phyloP scores from a whole-genome alignment of 164 flowering plant genomes.

The Liquidambar formosana region DNA sequence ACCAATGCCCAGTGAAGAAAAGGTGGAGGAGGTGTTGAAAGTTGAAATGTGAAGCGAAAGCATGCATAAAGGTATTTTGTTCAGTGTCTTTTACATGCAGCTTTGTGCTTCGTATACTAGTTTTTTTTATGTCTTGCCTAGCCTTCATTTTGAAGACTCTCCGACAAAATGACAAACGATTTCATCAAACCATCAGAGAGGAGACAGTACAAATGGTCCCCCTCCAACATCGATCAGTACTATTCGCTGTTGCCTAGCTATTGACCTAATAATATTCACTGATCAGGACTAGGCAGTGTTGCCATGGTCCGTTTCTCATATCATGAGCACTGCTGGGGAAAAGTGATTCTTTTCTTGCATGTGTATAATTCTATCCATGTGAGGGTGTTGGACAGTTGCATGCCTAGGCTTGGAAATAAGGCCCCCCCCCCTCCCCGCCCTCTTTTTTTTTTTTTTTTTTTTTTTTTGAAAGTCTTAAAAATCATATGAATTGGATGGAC shows the following conservation, averaged over 20 bases:
- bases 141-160: neutral
- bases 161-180: slow-evolving; percentile 27
- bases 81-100: slow-evolving; percentile 2
- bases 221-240: slow-evolving; percentile 5
- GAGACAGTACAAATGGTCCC: slow-evolving; percentile 26
- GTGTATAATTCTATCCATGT: no score
- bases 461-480: no score
- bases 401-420: no score
- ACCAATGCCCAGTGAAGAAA: neutral
- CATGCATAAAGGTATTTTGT: neutral
- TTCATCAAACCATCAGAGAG: slow-evolving; percentile 18
- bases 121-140: neutral
- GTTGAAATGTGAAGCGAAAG: slow-evolving; percentile 9
- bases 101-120: slow-evolving; percentile 15
- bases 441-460: no score
- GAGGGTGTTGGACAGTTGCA: neutral
- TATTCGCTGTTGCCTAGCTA: slow-evolving; percentile 10
- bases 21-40: neutral
- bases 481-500: no score
- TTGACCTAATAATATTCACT: slow-evolving; percentile 14
- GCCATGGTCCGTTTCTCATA: neutral
- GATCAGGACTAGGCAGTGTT: slow-evolving; percentile 10
- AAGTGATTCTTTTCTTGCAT: no score
- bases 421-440: no score
- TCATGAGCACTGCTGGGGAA: neutral